Evolutionary conservation across 1,284 basidiomycete species (phyloP).

Genomic region (Gymnopus androsaceus): DNA sequence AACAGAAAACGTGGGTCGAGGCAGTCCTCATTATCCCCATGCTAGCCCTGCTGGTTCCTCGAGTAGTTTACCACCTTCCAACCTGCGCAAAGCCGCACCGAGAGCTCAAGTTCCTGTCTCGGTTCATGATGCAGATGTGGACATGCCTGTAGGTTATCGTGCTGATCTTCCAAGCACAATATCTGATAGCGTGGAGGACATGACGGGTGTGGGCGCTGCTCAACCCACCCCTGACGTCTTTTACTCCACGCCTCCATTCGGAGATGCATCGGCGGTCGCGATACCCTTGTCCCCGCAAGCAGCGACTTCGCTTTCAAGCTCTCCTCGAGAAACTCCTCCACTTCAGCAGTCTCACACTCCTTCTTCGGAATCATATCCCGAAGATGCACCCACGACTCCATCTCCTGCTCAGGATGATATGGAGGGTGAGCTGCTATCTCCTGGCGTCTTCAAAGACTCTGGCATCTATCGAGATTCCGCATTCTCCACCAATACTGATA

Average conservation of each 20-base stretch:
- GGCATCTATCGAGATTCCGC: conserved; percentile 46
- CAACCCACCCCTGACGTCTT: conserved; percentile 34
- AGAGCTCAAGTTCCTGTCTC: conserved; percentile 63
- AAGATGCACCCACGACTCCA: conserved; percentile 12
- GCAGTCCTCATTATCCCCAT: conserved; percentile 2
- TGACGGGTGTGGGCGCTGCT: conserved; percentile 63
- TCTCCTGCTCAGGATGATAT: conserved; percentile 19
- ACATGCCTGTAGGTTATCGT: conserved; percentile 36
- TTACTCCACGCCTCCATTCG: conserved; percentile 34
- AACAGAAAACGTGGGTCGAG: conserved; percentile 25
- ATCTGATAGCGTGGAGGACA: conserved; percentile 51
- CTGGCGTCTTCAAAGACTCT: conserved; percentile 39
- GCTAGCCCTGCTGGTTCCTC: conserved; percentile 1
- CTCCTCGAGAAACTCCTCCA: conserved; percentile 8
- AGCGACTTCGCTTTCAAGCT: conserved; percentile 16
- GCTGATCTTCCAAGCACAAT: conserved; percentile 53
- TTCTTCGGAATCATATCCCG: background rate
- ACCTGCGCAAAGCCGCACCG: conserved; percentile 58
- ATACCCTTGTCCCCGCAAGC: background rate
- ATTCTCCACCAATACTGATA: conserved; percentile 47
- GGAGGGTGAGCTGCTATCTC: conserved; percentile 38
- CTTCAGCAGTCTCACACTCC: background rate
- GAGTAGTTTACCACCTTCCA: conserved; percentile 18
- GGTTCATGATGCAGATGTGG: conserved; percentile 43
- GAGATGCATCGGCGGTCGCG: background rate